A percentile compares a stretch with the other conserved stretches of the same genome.
Evolutionary conservation across 2,329 filamentous ascomycete species (phyloP).

Genomic region (Boeremia exigua): DNA sequence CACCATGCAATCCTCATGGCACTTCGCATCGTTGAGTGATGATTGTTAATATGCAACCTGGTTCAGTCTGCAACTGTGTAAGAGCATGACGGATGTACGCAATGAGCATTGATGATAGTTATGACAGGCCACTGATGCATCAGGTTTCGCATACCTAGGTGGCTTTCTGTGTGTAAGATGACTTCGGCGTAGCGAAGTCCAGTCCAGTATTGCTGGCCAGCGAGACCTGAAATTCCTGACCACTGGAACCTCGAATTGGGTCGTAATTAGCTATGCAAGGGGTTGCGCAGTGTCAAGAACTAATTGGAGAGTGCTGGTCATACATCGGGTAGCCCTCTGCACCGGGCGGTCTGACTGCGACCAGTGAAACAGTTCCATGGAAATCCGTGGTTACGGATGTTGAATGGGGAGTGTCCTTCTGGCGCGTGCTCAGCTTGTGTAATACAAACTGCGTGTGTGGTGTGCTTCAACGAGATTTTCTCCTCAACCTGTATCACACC

Average conservation of each 20-base stretch:
- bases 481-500: neutral
- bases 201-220: neutral
- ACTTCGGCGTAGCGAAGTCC: neutral
- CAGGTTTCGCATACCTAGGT: neutral
- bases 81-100: too few relatives aligned
- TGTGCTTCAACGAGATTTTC: neutral
- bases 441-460: neutral
- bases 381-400: neutral
- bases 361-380: neutral
- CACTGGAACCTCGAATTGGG: neutral
- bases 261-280: neutral
- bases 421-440: neutral
- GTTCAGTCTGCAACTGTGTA: too few relatives aligned
- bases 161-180: neutral
- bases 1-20: too few relatives aligned
- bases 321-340: neutral
- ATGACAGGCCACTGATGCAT: neutral
- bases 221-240: neutral
- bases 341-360: neutral
- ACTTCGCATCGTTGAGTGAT: too few relatives aligned
- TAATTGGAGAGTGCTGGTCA: neutral
- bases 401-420: neutral
- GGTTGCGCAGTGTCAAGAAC: neutral
- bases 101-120: too few relatives aligned
- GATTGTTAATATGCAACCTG: too few relatives aligned